phyloP scores from a whole-genome alignment of 116 monocot genomes.

The Iris pallida region DNA sequence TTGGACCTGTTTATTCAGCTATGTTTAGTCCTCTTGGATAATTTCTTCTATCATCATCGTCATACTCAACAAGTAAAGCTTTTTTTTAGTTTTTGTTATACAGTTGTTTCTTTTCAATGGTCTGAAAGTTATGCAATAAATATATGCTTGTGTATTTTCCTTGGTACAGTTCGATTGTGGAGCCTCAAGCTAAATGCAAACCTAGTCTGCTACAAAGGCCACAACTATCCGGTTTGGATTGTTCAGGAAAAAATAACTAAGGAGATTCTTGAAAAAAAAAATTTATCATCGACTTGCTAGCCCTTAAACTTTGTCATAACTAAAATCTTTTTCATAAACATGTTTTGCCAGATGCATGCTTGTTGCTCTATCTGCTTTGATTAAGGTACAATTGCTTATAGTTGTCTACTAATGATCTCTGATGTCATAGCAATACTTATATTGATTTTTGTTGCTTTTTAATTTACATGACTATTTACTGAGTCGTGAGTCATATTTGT shows the following conservation, averaged over 20 bases:
- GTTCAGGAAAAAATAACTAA: slow-evolving; percentile 47
- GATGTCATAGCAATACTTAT: too few relatives aligned
- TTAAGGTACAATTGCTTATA: too few relatives aligned
- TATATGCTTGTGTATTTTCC: slow-evolving; percentile 5
- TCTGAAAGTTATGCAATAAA: not conserved
- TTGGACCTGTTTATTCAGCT: slow-evolving; percentile 88
- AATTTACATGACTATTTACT: too few relatives aligned
- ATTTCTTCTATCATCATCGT: slow-evolving; percentile 90
- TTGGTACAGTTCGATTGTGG: slow-evolving; percentile 83
- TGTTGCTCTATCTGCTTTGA: too few relatives aligned
- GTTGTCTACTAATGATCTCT: too few relatives aligned
- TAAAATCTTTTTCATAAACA: too few relatives aligned
- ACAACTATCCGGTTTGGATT: slow-evolving; percentile 99
- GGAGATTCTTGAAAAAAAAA: not conserved
- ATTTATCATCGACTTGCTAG: too few relatives aligned
- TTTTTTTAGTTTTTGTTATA: not conserved
- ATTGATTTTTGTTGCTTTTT: too few relatives aligned
- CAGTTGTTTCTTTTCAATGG: not conserved
- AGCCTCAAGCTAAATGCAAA: slow-evolving; percentile 89
- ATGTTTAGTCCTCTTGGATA: slow-evolving; percentile 85
- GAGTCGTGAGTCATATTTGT: too few relatives aligned
- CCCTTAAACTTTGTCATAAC: too few relatives aligned
- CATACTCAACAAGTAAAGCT: slow-evolving; percentile 79
- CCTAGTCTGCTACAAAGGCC: slow-evolving; percentile 96
- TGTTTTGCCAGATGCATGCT: too few relatives aligned